Evolutionary conservation across 1,284 basidiomycete genomes (phyloP).

Genomic region (Phellinidium pouzarii): DNA sequence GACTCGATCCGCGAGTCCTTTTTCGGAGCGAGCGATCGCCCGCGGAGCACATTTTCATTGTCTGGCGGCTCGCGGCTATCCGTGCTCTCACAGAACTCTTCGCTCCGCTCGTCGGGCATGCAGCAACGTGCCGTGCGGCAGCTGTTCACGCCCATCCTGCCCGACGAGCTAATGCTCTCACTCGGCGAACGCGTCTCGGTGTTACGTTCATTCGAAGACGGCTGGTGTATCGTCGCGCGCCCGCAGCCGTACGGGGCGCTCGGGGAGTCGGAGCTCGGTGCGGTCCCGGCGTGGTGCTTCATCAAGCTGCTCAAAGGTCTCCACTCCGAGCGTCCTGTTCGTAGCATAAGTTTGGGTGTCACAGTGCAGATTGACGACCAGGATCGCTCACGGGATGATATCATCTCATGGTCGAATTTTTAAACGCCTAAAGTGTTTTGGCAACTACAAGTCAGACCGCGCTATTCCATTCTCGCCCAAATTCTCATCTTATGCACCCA

Average conservation of each 20-base stretch:
- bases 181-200: slow-evolving; percentile 53
- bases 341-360: slow-evolving; percentile 54
- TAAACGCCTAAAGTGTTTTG: slow-evolving; percentile 22
- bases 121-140: slow-evolving; percentile 51
- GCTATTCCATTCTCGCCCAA: not conserved
- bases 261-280: slow-evolving; percentile 52
- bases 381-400: slow-evolving; percentile 33
- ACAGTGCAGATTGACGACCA: slow-evolving; percentile 42
- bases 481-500: not conserved
- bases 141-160: slow-evolving; percentile 56
- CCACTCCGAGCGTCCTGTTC: slow-evolving; percentile 52
- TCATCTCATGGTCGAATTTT: slow-evolving; percentile 67
- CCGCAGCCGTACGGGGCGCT: slow-evolving; percentile 29
- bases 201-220: slow-evolving; percentile 61
- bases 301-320: slow-evolving; percentile 52
- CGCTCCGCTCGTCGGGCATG: slow-evolving; percentile 30
- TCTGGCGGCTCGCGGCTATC: slow-evolving; percentile 19
- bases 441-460: not conserved
- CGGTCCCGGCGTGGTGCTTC: slow-evolving; percentile 70
- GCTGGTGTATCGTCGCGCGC: slow-evolving; percentile 67
- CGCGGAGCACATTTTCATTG: slow-evolving; percentile 9
- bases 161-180: slow-evolving; percentile 57
- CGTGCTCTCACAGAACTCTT: slow-evolving; percentile 33
- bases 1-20: slow-evolving; percentile 30
- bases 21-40: slow-evolving; percentile 19